A percentile compares a stretch with the other conserved stretches of the same genome.
phyloP scores from a whole-genome alignment of 257 asterid species.

The Solanum habrochaites region DNA sequence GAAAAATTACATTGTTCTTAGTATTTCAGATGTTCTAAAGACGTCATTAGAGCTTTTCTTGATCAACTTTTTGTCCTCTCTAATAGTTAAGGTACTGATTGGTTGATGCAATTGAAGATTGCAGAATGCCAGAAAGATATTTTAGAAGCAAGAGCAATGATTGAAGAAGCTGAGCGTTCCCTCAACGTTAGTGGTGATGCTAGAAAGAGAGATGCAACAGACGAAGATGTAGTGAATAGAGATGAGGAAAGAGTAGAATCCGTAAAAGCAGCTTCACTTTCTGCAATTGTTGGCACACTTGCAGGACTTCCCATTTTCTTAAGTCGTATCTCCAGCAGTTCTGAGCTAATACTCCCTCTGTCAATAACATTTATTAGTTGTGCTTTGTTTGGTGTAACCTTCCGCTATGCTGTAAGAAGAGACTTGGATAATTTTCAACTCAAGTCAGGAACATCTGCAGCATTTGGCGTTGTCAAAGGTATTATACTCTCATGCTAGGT shows the following conservation, averaged over 20 bases:
- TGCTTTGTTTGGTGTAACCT: constrained; percentile 83
- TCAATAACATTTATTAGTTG: constrained; percentile 64
- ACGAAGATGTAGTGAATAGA: constrained; percentile 17
- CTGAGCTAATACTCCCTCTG: constrained; percentile 53
- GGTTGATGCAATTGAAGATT: constrained; percentile 30
- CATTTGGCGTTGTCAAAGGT: constrained; percentile 87
- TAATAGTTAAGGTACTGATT: neutral
- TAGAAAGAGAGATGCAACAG: neutral
- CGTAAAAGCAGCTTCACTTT: constrained; percentile 58
- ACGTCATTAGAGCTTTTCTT: neutral
- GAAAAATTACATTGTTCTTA: neutral
- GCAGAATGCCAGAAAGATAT: constrained; percentile 90
- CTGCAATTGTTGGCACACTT: constrained; percentile 65
- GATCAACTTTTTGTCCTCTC: neutral
- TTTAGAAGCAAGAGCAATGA: constrained; percentile 67
- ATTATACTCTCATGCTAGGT: neutral
- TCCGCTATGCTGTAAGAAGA: constrained; percentile 73
- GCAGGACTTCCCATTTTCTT: constrained; percentile 64
- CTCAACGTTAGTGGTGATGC: constrained; percentile 9
- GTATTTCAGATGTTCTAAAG: neutral
- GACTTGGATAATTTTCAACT: constrained; percentile 74
- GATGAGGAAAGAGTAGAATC: constrained; percentile 68
- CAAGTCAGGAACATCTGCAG: constrained; percentile 78
- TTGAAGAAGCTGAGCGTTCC: constrained; percentile 72
- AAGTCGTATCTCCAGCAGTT: constrained; percentile 27